phyloP scores from a whole-genome alignment of 768 basidiomycete genomes.

The Megacollybia marginata region DNA sequence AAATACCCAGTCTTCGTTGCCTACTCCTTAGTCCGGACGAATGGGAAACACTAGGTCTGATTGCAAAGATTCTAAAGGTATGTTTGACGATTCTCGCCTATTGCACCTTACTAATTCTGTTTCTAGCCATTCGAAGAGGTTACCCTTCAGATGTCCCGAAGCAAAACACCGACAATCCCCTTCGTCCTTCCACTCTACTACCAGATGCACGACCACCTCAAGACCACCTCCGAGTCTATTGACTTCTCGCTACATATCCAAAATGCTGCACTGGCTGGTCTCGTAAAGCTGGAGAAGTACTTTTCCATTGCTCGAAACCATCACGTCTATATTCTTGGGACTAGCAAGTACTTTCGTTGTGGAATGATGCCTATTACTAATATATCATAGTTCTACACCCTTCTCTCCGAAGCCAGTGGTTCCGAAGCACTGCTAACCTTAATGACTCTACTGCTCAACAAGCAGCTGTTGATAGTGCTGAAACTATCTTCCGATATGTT shows the following conservation, averaged over 20 bases:
- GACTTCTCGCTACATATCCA: too few relatives aligned
- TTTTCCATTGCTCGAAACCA: too few relatives aligned
- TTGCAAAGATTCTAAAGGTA: slow-evolving; percentile 15
- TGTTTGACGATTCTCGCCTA: slow-evolving; percentile 1
- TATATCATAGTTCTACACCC: too few relatives aligned
- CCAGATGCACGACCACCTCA: too few relatives aligned
- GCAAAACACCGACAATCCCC: slow-evolving; percentile 19
- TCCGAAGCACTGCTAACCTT: too few relatives aligned
- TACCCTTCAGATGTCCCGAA: slow-evolving; percentile 19
- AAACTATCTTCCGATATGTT: neutral
- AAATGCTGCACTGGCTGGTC: slow-evolving; percentile 13
- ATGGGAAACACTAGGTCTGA: slow-evolving; percentile 11
- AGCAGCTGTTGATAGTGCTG: neutral
- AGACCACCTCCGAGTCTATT: slow-evolving; percentile 24
- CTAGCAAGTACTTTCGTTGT: too few relatives aligned
- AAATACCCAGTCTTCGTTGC: slow-evolving; percentile 10
- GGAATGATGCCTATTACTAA: too few relatives aligned
- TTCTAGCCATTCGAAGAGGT: slow-evolving; percentile 23
- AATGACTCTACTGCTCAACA: neutral
- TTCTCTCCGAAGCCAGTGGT: too few relatives aligned
- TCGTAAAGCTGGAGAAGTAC: too few relatives aligned
- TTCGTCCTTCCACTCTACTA: too few relatives aligned
- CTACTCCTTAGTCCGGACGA: slow-evolving; percentile 9
- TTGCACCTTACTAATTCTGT: slow-evolving; percentile 8
- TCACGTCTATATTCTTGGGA: too few relatives aligned